Base-by-base conservation (phyloP, 169 alveolate species). In the Plasmodium falciparum region DNA sequence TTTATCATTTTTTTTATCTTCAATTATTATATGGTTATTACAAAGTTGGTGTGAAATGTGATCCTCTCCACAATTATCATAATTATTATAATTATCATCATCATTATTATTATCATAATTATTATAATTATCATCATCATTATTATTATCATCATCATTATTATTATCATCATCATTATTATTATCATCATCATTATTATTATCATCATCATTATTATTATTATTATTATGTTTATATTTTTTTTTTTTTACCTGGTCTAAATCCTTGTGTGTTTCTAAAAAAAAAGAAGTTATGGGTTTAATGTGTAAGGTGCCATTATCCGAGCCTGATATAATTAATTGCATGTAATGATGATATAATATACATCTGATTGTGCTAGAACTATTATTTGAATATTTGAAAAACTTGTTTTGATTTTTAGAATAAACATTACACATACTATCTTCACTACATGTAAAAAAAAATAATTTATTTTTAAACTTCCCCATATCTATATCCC, bases 371-470 rank as follows among this genome's bases (percentile, higher is more conserved):
- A 47, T 17, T 9, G 85, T 39, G 50, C 52, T 69, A 54, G 74
- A 72, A 29, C 70, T 58, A 54, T 63, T 39, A 58, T 78, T 78
- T 8, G 54, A 20, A 71, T 47, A 63, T 78, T 63, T 52, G 12
- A 78, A 78, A 22, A 65, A 66, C 11, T 3, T 58, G 22, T 61
- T 74, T 15, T 73, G 0, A 9, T 71, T 59, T 67, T 52, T 26
- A 29, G 43, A 63, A 49, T 83, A 83, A 50, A 83, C 56, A 49
- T 56, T 67, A 62, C 91, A 83, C 15, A 73, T 58, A 1, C 86
- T 67, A 62, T 83, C 91, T 70, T 83, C 91, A 63, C 91, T 83
- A 49, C 86, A 83, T 13, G 91, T 83, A n/a, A 83, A 43, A 50
- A 70, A 83, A 56, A 33, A 83, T 33, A 70, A 22, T 20, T 47